Conservation (phyloP, 73 alveolate genomes). For the Paramecium biaurelia region DNA sequence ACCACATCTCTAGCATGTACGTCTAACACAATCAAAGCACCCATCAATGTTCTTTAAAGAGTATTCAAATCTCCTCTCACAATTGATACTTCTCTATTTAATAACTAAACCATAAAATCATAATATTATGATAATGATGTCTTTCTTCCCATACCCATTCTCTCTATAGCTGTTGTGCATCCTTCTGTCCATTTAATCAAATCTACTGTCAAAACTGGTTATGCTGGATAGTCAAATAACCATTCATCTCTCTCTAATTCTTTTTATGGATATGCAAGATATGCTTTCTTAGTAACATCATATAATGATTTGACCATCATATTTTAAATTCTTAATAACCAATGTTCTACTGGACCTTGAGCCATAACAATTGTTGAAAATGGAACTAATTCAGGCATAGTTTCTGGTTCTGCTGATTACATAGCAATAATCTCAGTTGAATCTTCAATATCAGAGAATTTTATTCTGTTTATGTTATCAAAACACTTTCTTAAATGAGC, state of each 20-base stretch:
- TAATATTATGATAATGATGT: slow-evolving; percentile 90
- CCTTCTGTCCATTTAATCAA: slow-evolving; percentile 97
- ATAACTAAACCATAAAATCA: slow-evolving; percentile 76
- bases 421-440: too few species aligned
- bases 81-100: slow-evolving; percentile 86
- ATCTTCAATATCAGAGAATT: too few species aligned
- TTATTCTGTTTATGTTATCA: too few species aligned
- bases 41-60: slow-evolving; percentile 93
- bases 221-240: slow-evolving; percentile 97
- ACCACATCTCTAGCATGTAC: slow-evolving; percentile 99
- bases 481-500: too few species aligned
- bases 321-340: slow-evolving; percentile 94
- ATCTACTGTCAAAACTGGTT: slow-evolving; percentile 95
- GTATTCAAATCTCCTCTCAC: slow-evolving; percentile 93
- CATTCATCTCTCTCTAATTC: slow-evolving; percentile 93
- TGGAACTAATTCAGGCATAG: slow-evolving; percentile 82
- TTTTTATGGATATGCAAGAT: slow-evolving; percentile 90
- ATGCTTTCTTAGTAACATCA: slow-evolving; percentile 89
- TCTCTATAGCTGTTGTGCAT: slow-evolving; percentile 90
- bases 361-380: slow-evolving; percentile 93
- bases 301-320: slow-evolving; percentile 96
- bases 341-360: slow-evolving; percentile 97
- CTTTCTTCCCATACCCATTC: slow-evolving; percentile 88
- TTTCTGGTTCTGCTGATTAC: slow-evolving; percentile 90
- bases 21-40: slow-evolving; percentile 96